A percentile compares a stretch with the other conserved stretches of the same genome.
Evolutionary conservation across 2,329 filamentous ascomycete species (phyloP).

Genomic region (Lachnellula cervina): DNA sequence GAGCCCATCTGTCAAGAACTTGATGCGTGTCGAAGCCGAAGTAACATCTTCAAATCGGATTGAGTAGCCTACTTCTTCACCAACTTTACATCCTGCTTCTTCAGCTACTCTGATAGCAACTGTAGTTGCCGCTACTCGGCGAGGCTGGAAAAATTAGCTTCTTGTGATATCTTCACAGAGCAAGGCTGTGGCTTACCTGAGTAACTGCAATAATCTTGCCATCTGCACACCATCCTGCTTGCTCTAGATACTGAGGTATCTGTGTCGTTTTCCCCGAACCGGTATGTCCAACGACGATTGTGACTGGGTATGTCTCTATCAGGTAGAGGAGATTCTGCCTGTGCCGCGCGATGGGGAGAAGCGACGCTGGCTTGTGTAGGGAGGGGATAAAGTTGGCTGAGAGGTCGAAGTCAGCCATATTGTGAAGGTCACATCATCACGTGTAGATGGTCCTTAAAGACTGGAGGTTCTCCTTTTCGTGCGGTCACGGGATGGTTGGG

Average conservation of each 20-base stretch:
- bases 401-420: slow-evolving; percentile 48
- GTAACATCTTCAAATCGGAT: slow-evolving; percentile 91
- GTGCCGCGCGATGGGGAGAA: slow-evolving; percentile 85
- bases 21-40: slow-evolving; percentile 78
- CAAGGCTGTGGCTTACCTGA: slow-evolving; percentile 57
- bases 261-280: slow-evolving; percentile 96
- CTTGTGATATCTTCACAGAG: not conserved
- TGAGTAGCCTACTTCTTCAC: slow-evolving; percentile 88
- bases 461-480: not conserved
- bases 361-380: slow-evolving; percentile 75
- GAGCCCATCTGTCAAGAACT: slow-evolving; percentile 92
- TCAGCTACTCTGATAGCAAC: slow-evolving; percentile 86
- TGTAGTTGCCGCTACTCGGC: slow-evolving; percentile 84
- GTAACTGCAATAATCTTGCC: slow-evolving; percentile 84
- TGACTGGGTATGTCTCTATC: slow-evolving; percentile 77
- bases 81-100: slow-evolving; percentile 79
- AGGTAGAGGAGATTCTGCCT: slow-evolving; percentile 76
- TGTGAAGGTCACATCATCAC: slow-evolving; percentile 14
- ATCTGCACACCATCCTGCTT: slow-evolving; percentile 81
- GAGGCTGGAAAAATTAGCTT: slow-evolving; percentile 53
- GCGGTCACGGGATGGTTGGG: not conserved
- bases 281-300: slow-evolving; percentile 87
- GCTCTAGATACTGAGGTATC: slow-evolving; percentile 83
- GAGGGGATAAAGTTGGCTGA: slow-evolving; percentile 66
- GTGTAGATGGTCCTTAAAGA: not conserved